Evolutionary conservation across 164 flowering plant species (phyloP), one percentile per base, ranked within the genome.

Genomic region (Akebia trifoliata): DNA sequence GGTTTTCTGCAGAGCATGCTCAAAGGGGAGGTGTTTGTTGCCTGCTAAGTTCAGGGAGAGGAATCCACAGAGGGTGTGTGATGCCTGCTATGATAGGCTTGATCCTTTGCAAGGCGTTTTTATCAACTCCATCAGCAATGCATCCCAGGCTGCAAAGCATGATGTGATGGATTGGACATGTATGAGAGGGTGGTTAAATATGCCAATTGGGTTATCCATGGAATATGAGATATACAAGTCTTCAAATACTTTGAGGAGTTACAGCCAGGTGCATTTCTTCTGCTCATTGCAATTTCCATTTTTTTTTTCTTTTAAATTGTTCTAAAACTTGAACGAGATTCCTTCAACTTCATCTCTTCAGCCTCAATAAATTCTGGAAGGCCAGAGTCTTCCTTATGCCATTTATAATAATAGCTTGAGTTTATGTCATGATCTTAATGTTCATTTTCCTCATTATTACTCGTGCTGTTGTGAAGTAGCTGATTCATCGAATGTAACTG

Each of bases 151-250:
- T 21, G 90, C 96, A 25, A 91, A 84, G 73, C 98, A 88, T 74
- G 98, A 91, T 68, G 96, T 91, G 32, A 71, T 75, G 72, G 96
- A 91, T 58, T 88, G 96, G 96, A 91, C 96, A 0, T 74, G 86
- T 63, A 64, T 69, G 29, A 80, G 96, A 70, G 90, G 95, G 39
- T 91, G 98, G 98, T 55, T 91, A 51, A 91, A 91, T 70, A 74
- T 86, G 66, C 98, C 98, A 14, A 70, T 88, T 61, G 98, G 98
- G 37, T 59, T 86, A 62, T 83, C 90, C 34, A 88, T 91, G 95
- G 98, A 91, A 60, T 74, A 88, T 68, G 98, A 91, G 65, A 88
- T 91, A 68, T 91, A 91, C 69, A 91, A 91, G 62, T 74, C 98
- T 8, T 57, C 80, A 21, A 76, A 73, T 68, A 75, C 92, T 10